Percentiles rank a stretch among this genome's conserved stretches.
Evolutionary conservation across 495 filamentous ascomycete genomes (phyloP).

Genomic region (Penicillium ochrochloron): DNA sequence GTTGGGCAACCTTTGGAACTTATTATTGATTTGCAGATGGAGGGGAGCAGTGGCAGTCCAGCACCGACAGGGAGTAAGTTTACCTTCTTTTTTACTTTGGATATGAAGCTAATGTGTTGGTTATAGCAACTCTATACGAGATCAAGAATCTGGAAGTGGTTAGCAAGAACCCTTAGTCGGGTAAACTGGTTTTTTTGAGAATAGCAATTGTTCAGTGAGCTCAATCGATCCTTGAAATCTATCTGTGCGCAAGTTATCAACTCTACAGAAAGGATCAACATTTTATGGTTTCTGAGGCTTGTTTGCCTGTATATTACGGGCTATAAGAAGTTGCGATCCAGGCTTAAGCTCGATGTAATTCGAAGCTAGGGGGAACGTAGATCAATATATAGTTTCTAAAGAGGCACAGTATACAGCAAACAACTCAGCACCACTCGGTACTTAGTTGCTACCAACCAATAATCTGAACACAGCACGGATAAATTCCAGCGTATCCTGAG

Average conservation of each 20-base stretch:
- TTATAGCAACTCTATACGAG: constrained; percentile 1
- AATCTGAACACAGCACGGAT: constrained; percentile 32
- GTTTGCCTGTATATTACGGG: background rate
- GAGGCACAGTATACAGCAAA: background rate
- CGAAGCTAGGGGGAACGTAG: background rate
- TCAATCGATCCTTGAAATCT: background rate
- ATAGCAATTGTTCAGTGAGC: background rate
- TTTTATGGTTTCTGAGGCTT: background rate
- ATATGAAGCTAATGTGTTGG: background rate
- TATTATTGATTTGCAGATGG: constrained; percentile 39
- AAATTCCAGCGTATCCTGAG: constrained; percentile 35
- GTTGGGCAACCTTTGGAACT: constrained; percentile 48
- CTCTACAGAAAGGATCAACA: background rate
- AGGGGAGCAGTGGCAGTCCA: constrained; percentile 34
- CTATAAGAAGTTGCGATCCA: background rate
- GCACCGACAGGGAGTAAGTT: constrained; percentile 33
- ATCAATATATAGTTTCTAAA: background rate
- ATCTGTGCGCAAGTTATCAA: background rate
- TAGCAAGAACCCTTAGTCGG: background rate
- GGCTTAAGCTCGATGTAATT: background rate
- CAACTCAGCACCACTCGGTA: background rate
- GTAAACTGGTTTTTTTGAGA: background rate
- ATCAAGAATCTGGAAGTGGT: background rate
- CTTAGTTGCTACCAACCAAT: constrained; percentile 21
- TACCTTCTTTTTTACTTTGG: background rate